Evolutionary conservation across 2,329 filamentous ascomycete genomes (phyloP).

Genomic region (Trichoderma endophyticum): DNA sequence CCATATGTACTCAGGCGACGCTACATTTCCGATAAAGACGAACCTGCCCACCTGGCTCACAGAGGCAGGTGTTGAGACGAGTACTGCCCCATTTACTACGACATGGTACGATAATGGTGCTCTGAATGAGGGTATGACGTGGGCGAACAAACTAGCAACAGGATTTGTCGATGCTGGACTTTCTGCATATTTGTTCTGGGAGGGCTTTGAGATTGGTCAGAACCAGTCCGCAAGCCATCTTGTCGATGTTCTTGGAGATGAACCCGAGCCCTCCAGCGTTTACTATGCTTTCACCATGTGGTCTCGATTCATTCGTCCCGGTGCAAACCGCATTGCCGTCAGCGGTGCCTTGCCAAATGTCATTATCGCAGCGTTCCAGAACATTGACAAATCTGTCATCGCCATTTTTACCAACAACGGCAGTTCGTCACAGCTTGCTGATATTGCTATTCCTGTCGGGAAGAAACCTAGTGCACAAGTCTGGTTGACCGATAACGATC

Average conservation of each 20-base stretch:
- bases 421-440: background rate
- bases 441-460: background rate
- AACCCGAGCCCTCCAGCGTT: background rate
- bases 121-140: background rate
- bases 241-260: background rate
- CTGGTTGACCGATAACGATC: background rate
- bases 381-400: background rate
- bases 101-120: background rate
- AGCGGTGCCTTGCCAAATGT: background rate
- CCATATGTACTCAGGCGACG: background rate
- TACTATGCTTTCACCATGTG: background rate
- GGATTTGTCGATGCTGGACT: background rate
- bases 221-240: background rate
- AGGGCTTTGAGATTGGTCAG: background rate
- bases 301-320: background rate
- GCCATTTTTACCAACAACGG: background rate
- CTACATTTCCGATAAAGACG: background rate
- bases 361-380: background rate
- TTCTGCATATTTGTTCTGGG: background rate
- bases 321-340: background rate
- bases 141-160: background rate
- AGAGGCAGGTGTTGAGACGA: background rate
- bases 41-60: background rate
- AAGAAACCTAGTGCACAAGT: background rate
- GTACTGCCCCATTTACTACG: background rate